Conservation (phyloP, 306 rosid genomes). For the Rosa persica region DNA sequence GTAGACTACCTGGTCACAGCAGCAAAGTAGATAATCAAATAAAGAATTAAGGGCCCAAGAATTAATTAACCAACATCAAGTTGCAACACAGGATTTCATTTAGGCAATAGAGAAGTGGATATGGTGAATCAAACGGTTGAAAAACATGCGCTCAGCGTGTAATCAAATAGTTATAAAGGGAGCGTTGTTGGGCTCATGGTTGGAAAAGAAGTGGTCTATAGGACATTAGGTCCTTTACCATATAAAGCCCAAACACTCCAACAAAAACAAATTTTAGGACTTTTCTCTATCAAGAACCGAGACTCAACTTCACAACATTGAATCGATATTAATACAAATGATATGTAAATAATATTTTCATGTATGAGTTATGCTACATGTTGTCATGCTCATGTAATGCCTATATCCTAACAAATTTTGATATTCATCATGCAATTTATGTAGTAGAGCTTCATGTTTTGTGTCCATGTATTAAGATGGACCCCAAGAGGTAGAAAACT, state of each 20-base stretch:
- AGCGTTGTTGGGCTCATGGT: neutral
- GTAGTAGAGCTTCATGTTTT: neutral
- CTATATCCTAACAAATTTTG: neutral
- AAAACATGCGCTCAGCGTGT: neutral
- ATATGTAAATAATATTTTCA: neutral
- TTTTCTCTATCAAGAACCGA: neutral
- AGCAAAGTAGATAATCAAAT: neutral
- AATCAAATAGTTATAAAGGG: neutral
- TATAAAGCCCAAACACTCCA: neutral
- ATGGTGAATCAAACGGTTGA: neutral
- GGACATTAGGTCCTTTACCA: neutral
- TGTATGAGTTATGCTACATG: neutral
- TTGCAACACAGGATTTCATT: neutral
- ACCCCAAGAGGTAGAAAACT: neutral
- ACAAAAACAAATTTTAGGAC: neutral
- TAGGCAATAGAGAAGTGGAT: neutral
- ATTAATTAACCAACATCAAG: neutral
- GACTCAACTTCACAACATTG: neutral
- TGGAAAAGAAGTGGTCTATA: neutral
- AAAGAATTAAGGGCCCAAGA: neutral
- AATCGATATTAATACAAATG: neutral
- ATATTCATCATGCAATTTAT: neutral
- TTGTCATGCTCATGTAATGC: neutral
- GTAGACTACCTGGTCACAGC: slow-evolving; percentile 64
- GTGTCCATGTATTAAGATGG: neutral